phyloP scores from a whole-genome alignment of 495 filamentous ascomycete species.

The Penicillium silybi region DNA sequence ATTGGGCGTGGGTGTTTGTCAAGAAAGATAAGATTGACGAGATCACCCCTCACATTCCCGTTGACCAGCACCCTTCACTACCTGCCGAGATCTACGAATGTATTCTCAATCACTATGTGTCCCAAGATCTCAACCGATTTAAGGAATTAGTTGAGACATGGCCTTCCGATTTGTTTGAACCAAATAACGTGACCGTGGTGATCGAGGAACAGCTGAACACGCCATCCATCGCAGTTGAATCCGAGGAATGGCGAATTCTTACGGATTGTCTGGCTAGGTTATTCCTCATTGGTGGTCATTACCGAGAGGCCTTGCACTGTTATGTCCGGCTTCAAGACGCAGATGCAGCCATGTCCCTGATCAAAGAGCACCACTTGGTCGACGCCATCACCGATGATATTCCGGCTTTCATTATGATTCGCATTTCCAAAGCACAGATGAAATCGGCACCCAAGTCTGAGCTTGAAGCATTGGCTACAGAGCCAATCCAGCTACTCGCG shows the following conservation, averaged over 20 bases:
- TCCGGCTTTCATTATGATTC: conserved; percentile 78
- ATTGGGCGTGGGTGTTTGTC: conserved; percentile 89
- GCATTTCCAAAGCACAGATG: conserved; percentile 71
- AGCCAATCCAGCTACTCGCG: conserved; percentile 83
- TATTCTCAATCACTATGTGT: conserved; percentile 80
- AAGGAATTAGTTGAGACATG: conserved; percentile 77
- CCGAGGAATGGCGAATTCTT: conserved; percentile 79
- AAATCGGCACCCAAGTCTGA: conserved; percentile 62
- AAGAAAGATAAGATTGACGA: conserved; percentile 81
- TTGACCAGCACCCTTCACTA: conserved; percentile 71
- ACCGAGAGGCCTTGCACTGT: conserved; percentile 76
- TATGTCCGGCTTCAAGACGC: conserved; percentile 91
- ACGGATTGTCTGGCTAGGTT: conserved; percentile 79
- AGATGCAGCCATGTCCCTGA: conserved; percentile 79
- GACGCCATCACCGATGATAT: conserved; percentile 86
- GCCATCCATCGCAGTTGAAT: conserved; percentile 63
- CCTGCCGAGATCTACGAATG: conserved; percentile 80
- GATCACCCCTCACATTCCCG: conserved; percentile 79
- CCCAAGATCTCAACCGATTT: conserved; percentile 61
- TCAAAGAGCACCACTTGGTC: conserved; percentile 77
- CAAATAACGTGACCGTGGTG: conserved; percentile 60
- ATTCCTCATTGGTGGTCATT: conserved; percentile 72
- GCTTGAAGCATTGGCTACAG: conserved; percentile 70
- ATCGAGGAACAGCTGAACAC: conserved; percentile 72
- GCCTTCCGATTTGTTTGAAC: conserved; percentile 80